These are phyloP conservation scores for Agarophyton chilense DNA, from an alignment of 23 red algal genomes.

Conservation along the genomic window DNA sequence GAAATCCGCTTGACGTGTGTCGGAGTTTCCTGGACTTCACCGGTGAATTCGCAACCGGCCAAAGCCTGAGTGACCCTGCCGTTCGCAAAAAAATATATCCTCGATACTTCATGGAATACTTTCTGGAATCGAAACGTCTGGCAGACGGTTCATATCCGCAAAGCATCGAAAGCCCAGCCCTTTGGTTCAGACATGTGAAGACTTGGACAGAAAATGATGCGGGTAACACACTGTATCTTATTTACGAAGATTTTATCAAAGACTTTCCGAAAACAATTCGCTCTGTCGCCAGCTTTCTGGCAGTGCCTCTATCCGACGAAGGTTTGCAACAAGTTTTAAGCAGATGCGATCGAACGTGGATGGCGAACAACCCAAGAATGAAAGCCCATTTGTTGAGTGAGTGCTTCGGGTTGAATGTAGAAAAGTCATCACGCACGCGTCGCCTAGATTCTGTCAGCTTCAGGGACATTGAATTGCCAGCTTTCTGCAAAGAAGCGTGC, in stretches of 20 bases:
- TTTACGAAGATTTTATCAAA: slow-evolving; percentile 60
- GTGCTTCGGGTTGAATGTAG: not conserved
- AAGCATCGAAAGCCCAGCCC: not conserved
- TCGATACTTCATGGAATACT: slow-evolving; percentile 1
- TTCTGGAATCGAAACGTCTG: not conserved
- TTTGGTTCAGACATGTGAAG: slow-evolving; percentile 13
- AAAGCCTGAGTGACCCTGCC: not conserved
- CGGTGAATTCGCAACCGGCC: not conserved
- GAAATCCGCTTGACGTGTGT: slow-evolving; percentile 11
- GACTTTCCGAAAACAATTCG: slow-evolving; percentile 20
- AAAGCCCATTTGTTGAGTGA: not conserved
- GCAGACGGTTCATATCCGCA: slow-evolving; percentile 1
- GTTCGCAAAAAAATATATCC: slow-evolving; percentile 4
- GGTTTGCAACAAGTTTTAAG: not conserved
- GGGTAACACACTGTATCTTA: slow-evolving; percentile 10
- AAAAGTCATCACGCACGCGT: slow-evolving; percentile 9
- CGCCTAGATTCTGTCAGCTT: not conserved
- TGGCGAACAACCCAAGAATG: slow-evolving; percentile 22
- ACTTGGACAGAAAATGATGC: slow-evolving; percentile 3
- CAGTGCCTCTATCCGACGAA: not conserved
- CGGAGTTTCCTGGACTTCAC: slow-evolving; percentile 21
- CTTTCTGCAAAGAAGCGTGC: not conserved
- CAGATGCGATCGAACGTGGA: slow-evolving; percentile 41
- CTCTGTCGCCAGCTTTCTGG: slow-evolving; percentile 27
- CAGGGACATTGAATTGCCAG: slow-evolving; percentile 3